Conservation (phyloP, 805 yeast genomes). For the Naumovozyma baii region DNA sequence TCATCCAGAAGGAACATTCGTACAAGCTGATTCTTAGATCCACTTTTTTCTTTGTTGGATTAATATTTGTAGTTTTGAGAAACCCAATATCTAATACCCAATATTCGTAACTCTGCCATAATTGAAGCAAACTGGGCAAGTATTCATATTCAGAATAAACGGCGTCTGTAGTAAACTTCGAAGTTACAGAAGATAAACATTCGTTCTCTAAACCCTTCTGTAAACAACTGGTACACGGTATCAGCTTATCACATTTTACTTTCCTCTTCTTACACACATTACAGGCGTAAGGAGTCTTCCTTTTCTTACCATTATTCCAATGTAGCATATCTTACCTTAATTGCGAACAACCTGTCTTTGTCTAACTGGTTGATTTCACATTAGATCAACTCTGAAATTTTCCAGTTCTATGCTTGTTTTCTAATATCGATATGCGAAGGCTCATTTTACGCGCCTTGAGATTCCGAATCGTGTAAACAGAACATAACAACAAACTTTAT, state of each 20-base stretch:
- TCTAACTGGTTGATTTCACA: no score
- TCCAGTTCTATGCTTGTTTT: no score
- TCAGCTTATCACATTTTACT: constrained; percentile 27
- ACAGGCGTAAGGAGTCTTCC: constrained; percentile 8
- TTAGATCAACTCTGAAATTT: no score
- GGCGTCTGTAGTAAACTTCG: not conserved
- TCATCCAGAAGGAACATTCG: constrained; percentile 11
- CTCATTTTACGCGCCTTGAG: not conserved
- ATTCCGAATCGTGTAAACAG: not conserved
- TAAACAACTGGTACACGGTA: constrained; percentile 28
- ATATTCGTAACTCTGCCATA: constrained; percentile 25
- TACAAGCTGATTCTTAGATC: constrained; percentile 4
- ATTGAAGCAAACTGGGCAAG: constrained; percentile 11
- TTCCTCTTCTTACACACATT: constrained; percentile 22
- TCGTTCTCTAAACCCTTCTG: constrained; percentile 21
- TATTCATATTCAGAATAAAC: constrained; percentile 1
- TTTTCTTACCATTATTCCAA: not conserved
- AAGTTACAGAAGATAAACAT: constrained; percentile 12
- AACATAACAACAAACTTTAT: no score
- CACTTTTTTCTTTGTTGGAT: constrained; percentile 2
- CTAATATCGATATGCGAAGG: no score
- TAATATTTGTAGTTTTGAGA: constrained; percentile 10
- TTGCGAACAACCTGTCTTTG: no score
- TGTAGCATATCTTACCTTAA: not conserved
- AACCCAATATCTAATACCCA: constrained; percentile 23